Evolutionary conservation across 495 filamentous ascomycete genomes (phyloP), one percentile per base, ranked within the genome.

Genomic region (Penicillium ucsense): DNA sequence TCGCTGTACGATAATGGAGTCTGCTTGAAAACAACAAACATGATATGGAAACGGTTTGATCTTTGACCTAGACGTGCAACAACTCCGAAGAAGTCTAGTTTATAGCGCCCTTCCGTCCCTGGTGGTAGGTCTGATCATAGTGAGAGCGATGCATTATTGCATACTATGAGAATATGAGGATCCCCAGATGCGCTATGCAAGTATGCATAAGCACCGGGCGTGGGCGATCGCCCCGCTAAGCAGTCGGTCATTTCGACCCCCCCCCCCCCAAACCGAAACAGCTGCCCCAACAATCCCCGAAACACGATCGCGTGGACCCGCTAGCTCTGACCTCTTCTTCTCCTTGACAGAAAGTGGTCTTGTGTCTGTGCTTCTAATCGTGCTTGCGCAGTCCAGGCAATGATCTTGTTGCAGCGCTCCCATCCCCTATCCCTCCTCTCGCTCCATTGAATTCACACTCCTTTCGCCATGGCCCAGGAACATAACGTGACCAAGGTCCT

Each of bases 401-500:
- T 41, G 6, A 32, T 1, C 6, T 32, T 33, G 41, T 33, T 43
- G 20, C 20, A 20, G 20, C 20, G 20, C 20, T 20, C 20, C 41
- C 9, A 6, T 32, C 48, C 52, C 48, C 39, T 39, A 48, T 53
- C 53, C 54, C 31, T 49, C 47, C 36, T 45, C 37, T 30, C 33
- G 37, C 49, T 49, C 31, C 45, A 44, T 10, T 47, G 32, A 57
- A 31, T 38, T 20, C 37, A 35, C 28, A 33, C 31, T 42, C 43
- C 52, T 20, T 43, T 45, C 45, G 50, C 54, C 57, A 74, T 74
- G 71, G 62, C 68, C 20, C 66, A 61, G 51, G 68, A 73, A 60
- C 69, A 68, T 52, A 66, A 58, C 12, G 65, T 68, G 48, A 70
- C 64, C 51, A 66, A 71, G 54, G 77, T 76, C 50, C 63, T 82